Evolutionary conservation across 352 stramenopile genomes (phyloP).

Genomic region (Albugo candida): DNA sequence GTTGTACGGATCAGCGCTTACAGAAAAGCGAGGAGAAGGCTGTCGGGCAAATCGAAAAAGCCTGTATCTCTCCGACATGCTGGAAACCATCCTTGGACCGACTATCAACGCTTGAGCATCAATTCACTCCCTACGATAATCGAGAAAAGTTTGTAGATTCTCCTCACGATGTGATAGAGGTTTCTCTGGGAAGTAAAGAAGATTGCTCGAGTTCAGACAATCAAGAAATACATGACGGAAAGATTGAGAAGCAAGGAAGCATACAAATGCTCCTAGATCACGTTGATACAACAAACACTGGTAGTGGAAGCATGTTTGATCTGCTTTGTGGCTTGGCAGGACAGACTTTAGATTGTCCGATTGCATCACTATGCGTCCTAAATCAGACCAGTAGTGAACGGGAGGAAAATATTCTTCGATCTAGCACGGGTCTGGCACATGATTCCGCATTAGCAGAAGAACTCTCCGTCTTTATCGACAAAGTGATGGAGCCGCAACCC

Average conservation of each 20-base stretch:
- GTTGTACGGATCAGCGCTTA: slow-evolving; percentile 1
- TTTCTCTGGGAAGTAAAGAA: not conserved
- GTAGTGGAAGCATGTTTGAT: slow-evolving; percentile 59
- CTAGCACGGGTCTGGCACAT: slow-evolving; percentile 23
- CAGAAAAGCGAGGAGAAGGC: not conserved
- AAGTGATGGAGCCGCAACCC: slow-evolving; percentile 58
- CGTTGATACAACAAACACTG: slow-evolving; percentile 6
- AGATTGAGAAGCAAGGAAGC: not conserved
- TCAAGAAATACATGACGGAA: not conserved
- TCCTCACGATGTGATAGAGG: too few relatives aligned
- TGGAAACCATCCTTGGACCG: too few relatives aligned
- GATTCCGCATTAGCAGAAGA: slow-evolving; percentile 32
- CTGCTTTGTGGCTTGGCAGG: slow-evolving; percentile 62
- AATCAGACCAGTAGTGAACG: slow-evolving; percentile 17
- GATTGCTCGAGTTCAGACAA: not conserved
- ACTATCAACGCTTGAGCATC: too few relatives aligned
- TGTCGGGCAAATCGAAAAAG: too few relatives aligned
- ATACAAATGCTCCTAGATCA: not conserved
- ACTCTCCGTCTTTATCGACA: slow-evolving; percentile 41
- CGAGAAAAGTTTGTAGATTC: not conserved
- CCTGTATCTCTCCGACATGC: too few relatives aligned
- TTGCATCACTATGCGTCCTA: slow-evolving; percentile 51
- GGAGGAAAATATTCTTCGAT: slow-evolving; percentile 20
- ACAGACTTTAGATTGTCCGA: slow-evolving; percentile 60
- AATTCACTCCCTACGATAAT: not conserved